These are phyloP conservation scores for Dryas drummondii DNA, from an alignment of 306 rosid species.

Conservation along the genomic window DNA sequence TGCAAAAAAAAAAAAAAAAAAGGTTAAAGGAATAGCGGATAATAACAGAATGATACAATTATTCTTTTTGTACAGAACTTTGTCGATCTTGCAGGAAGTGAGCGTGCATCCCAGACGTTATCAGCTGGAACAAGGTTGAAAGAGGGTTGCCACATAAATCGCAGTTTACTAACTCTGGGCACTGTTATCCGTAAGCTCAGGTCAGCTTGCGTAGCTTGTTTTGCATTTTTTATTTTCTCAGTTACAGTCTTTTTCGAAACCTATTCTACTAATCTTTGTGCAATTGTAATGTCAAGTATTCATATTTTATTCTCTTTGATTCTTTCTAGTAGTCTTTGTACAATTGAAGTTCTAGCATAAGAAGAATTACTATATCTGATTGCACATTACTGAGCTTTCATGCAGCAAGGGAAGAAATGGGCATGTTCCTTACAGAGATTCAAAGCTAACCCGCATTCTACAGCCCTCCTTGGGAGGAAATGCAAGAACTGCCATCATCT, in stretches of 20 bases:
- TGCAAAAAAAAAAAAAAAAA: background rate
- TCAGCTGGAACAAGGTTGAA: constrained; percentile 93
- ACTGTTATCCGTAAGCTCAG: constrained; percentile 99
- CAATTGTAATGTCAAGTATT: constrained; percentile 6
- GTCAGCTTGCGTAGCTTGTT: constrained; percentile 39
- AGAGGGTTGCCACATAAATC: constrained; percentile 99
- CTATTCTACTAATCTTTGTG: background rate
- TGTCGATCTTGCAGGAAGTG: constrained; percentile 97
- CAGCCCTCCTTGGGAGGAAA: constrained; percentile 98
- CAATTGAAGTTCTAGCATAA: constrained; percentile 6
- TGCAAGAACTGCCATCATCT: constrained; percentile 93
- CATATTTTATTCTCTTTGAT: constrained; percentile 6
- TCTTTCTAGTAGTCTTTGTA: constrained; percentile 2
- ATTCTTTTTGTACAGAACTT: constrained; percentile 57
- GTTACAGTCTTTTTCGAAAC: constrained; percentile 14
- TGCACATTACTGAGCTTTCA: background rate
- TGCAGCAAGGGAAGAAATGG: constrained; percentile 98
- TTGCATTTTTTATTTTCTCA: constrained; percentile 1
- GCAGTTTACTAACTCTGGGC: constrained; percentile 92
- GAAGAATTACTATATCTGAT: background rate
- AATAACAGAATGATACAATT: background rate
- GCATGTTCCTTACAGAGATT: constrained; percentile 96
- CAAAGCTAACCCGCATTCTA: constrained; percentile 95
- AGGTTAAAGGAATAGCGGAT: constrained; percentile 23
- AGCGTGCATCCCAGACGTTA: constrained; percentile 90